These are phyloP conservation scores for Tilletia walkeri DNA, from an alignment of 1,284 basidiomycete species.

Conservation along the genomic window DNA sequence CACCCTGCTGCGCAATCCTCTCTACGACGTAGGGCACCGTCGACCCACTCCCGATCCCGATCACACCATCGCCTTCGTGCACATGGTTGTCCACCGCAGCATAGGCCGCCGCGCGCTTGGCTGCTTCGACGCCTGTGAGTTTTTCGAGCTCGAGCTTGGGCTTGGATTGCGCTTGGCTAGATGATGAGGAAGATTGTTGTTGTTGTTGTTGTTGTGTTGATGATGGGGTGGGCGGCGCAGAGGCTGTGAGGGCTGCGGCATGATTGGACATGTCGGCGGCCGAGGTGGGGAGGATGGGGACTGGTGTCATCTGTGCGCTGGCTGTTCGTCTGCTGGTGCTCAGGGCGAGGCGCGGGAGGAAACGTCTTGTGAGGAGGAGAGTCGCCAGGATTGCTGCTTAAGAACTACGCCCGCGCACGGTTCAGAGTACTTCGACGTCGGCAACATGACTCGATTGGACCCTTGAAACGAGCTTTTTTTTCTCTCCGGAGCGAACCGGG, in stretches of 20 bases:
- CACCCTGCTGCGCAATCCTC: constrained; percentile 81
- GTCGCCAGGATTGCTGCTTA: no score
- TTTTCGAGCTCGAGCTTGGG: neutral
- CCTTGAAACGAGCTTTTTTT: no score
- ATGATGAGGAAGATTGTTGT: neutral
- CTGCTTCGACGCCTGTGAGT: constrained; percentile 53
- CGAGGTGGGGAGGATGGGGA: neutral
- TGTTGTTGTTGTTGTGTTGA: neutral
- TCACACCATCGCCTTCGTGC: constrained; percentile 74
- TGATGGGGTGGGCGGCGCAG: neutral
- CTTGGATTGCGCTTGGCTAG: neutral
- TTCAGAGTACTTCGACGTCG: no score
- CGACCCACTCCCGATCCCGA: constrained; percentile 64
- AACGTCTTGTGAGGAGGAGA: no score
- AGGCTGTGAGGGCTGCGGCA: neutral
- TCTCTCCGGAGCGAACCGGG: no score
- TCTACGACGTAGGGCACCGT: constrained; percentile 98
- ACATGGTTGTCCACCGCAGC: constrained; percentile 91
- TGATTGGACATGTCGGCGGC: neutral
- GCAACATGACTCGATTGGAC: no score
- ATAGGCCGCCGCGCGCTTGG: constrained; percentile 88
- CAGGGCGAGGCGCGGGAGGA: no score
- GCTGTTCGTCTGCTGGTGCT: no score
- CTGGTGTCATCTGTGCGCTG: neutral
- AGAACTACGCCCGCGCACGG: no score